Base-by-base conservation (phyloP, 2,329 filamentous ascomycete species). In the Phoma sp. region DNA sequence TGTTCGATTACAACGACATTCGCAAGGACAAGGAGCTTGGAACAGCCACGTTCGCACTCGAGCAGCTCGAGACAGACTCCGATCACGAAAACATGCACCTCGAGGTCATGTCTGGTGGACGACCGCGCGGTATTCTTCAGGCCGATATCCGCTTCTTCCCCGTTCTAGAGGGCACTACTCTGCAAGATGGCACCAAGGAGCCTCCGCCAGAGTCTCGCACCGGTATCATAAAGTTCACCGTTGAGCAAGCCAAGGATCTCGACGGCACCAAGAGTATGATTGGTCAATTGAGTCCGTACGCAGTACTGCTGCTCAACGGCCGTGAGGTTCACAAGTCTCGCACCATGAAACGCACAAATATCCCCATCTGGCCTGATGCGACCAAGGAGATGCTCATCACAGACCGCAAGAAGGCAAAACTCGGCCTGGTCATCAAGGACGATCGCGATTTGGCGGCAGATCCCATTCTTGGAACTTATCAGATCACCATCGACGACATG, bases 1-100 rank as follows among this genome's bases (percentile, higher is more conserved):
- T 96, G 27, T 96, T 88, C 69, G 95, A 99, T 75, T 97, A 88
- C 83, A 99, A 99, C 68, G 95, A 97, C 54, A 90, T 90, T 76
- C 88, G 95, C 63, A 99, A 98, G 78, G 93, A 97, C 78, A 97
- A 97, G 79, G 92, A 97, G 74, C 84, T 99, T 43, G 95, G 94
- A 49, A 84, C 87, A 21, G 92, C 92, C 1, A 92, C 89, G 0
- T 99, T 99, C 74, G 81, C 87, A 6, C 81, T 99, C 29, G 93
- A 98, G 63, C 85, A 88, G 58, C 78, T 99, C 0, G 90, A 96
- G 74, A 84, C 89, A 47, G 79, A 92, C 19, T 78, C 85, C 21
- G 89, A 92, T 45, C 86, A 92, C 61, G 93, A 97, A 72, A 96
- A 96, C 67, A 81, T 96, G 68, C 86, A 88, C 8, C 80, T 99